Evolutionary conservation across 1,139 yeast species (phyloP).

Genomic region (Kurtzmaniella quercitrusa): DNA sequence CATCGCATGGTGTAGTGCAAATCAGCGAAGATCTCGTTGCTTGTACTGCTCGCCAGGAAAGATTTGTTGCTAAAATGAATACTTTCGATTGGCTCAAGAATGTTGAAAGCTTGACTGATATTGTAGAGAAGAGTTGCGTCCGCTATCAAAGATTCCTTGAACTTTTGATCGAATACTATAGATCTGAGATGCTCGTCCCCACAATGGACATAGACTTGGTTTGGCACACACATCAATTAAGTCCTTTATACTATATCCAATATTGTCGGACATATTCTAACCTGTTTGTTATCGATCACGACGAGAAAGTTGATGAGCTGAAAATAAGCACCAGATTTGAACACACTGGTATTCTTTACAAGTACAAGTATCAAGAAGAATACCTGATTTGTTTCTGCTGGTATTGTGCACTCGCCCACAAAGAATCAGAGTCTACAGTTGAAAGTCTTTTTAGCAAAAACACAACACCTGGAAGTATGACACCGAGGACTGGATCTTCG

Average conservation of each 20-base stretch:
- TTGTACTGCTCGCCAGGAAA: slow-evolving; percentile 27
- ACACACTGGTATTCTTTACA: slow-evolving; percentile 3
- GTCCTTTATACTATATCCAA: slow-evolving; percentile 19
- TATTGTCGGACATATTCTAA: slow-evolving; percentile 3
- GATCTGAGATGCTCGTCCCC: slow-evolving; percentile 23
- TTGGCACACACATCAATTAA: slow-evolving; percentile 40
- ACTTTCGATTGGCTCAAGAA: slow-evolving; percentile 26
- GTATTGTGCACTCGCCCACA: slow-evolving; percentile 3
- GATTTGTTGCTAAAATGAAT: slow-evolving; percentile 28
- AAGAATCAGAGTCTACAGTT: slow-evolving; percentile 1
- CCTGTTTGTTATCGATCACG: slow-evolving; percentile 5
- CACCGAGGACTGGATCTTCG: background rate
- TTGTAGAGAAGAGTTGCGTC: slow-evolving; percentile 17
- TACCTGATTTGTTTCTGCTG: slow-evolving; percentile 6
- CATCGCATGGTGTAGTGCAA: slow-evolving; percentile 10
- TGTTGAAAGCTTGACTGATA: slow-evolving; percentile 14
- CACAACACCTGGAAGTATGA: background rate
- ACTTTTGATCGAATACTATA: slow-evolving; percentile 11
- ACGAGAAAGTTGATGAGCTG: slow-evolving; percentile 5
- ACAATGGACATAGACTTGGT: slow-evolving; percentile 37
- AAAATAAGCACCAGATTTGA: slow-evolving; percentile 2
- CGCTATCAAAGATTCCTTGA: slow-evolving; percentile 26
- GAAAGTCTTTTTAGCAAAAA: slow-evolving; percentile 6
- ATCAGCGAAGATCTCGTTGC: slow-evolving; percentile 29
- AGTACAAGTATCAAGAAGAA: slow-evolving; percentile 4